Conservation (phyloP, 768 basidiomycete genomes). For the Erythrobasidium yunnanense region DNA sequence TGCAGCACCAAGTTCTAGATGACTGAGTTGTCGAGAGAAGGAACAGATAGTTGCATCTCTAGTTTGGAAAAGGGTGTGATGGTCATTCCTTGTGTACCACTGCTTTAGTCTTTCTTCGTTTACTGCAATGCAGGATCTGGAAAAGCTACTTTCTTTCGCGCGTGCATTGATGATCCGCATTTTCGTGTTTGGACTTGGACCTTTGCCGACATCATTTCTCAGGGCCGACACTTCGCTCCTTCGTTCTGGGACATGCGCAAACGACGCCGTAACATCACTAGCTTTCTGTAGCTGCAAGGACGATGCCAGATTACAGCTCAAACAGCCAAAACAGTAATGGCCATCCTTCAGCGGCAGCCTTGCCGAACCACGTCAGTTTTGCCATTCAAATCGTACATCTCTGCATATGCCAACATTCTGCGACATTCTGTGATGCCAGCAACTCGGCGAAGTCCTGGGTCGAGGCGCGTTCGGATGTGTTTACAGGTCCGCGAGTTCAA, state of each 20-base stretch:
- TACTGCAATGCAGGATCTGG: neutral
- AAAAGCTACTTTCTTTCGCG: too few relatives aligned
- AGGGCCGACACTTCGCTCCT: too few relatives aligned
- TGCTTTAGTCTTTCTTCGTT: neutral
- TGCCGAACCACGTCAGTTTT: constrained; percentile 24
- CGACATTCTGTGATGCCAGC: constrained; percentile 11
- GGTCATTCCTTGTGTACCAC: constrained; percentile 3
- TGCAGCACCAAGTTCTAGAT: neutral
- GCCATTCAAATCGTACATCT: neutral
- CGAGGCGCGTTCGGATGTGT: constrained; percentile 28
- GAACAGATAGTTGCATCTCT: neutral
- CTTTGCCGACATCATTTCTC: too few relatives aligned
- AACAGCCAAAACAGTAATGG: neutral
- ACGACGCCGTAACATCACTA: too few relatives aligned
- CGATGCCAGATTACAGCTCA: constrained; percentile 1
- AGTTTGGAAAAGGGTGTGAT: neutral
- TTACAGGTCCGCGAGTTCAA: constrained; percentile 4
- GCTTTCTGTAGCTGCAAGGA: neutral
- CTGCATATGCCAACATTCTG: neutral
- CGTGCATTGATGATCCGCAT: too few relatives aligned
- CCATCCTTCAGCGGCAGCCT: neutral
- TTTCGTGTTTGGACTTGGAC: too few relatives aligned
- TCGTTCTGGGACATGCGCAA: too few relatives aligned
- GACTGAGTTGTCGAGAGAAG: too few relatives aligned
- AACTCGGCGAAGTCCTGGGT: constrained; percentile 28